phyloP scores from a whole-genome alignment of 1,284 basidiomycete species.

The Naganishia sp. region DNA sequence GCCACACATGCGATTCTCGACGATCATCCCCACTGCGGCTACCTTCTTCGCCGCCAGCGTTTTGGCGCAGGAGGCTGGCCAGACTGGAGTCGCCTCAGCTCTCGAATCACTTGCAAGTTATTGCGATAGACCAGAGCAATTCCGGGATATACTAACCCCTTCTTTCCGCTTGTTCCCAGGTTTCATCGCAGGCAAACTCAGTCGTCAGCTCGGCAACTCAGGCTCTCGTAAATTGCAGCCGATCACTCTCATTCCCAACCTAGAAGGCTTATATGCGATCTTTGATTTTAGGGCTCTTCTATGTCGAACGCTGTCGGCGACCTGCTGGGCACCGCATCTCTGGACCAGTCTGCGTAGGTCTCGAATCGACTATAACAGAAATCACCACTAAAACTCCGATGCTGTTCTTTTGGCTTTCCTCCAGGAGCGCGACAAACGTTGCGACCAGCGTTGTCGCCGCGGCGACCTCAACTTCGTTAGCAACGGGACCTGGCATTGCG shows the following conservation, averaged over 20 bases:
- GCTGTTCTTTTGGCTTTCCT: not conserved
- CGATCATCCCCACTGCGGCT: not conserved
- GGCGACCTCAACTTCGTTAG: not conserved
- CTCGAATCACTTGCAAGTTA: not conserved
- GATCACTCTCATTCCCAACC: too few species aligned
- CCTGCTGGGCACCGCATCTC: not conserved
- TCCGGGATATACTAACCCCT: too few species aligned
- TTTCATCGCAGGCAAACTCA: not conserved
- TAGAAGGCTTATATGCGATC: too few species aligned
- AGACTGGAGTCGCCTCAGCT: not conserved
- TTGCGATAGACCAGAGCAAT: too few species aligned
- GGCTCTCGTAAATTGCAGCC: too few species aligned
- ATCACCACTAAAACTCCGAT: too few species aligned
- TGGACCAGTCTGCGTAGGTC: not conserved
- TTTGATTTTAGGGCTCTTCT: not conserved
- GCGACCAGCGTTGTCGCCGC: not conserved
- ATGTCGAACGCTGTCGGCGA: not conserved
- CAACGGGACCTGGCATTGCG: slow-evolving; percentile 2
- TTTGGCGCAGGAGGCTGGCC: slow-evolving; percentile 3
- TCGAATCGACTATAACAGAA: too few species aligned
- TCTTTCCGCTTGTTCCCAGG: not conserved
- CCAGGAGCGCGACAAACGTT: too few species aligned
- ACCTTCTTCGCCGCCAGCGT: slow-evolving; percentile 4
- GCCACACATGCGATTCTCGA: slow-evolving; percentile 11
- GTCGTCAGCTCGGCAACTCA: too few species aligned